Evolutionary conservation across 768 basidiomycete species (phyloP), one percentile per base, ranked within the genome.

Genomic region (Amanita brunnescens): DNA sequence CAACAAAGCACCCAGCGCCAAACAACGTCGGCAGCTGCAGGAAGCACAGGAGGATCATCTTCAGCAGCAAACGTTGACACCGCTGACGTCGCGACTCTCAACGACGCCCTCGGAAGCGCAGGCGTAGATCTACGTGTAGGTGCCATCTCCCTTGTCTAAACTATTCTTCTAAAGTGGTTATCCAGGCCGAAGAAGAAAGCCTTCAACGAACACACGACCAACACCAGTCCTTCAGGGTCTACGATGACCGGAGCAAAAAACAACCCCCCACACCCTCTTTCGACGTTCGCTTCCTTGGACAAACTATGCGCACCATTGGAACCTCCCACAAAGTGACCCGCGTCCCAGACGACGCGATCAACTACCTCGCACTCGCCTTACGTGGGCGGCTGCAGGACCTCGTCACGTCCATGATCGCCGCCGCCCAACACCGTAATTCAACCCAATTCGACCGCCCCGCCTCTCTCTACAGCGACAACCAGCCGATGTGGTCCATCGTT

Each of bases 101-200:
- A 89, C 51, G 89, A 92, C 57, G 90, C 88, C 3, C 68, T 92
- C 1, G 90, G 88, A 4, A 89, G 87, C 60, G 89, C 88, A 6
- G 89, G 90, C 9, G 88, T 92, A 6, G 90, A 92, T 67, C 68
- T 92, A n/a, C 69, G 85, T 62, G 88, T 87, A 56, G 55, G 75
- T 65, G 1, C 33, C 16, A 40, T 10, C 26, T 29, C 26, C 7
- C 26, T 29, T 29, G 3, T 29, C 26, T 29, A n/a, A n/a, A n/a
- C n/a, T n/a, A n/a, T n/a, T n/a, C n/a, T 13, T 9, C 20, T 5
- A 18, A 24, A 43, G 41, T 4, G 10, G 24, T 45, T 13, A 34
- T 44, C 34, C 59, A 92, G 88, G 91, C 91, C 0, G 91, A 92
- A 64, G 90, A 92, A 69, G 91, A 91, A 63, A 75, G 78, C 3